Percentiles rank a stretch among this genome's conserved stretches.
Conservation (phyloP, 2,329 filamentous ascomycete species). For the Penicillium rolfsii region DNA sequence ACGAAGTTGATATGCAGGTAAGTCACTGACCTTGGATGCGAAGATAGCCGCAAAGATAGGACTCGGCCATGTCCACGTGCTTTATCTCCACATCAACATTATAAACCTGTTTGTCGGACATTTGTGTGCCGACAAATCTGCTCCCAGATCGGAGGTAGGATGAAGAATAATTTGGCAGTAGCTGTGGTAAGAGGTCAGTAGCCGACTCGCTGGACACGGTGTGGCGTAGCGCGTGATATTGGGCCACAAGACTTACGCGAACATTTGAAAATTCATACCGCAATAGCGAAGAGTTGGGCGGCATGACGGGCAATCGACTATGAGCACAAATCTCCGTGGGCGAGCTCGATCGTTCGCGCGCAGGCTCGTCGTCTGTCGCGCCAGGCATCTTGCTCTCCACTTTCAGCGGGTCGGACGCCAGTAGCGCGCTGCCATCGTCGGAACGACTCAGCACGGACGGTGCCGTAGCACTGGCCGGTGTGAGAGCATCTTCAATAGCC, state of each 20-base stretch:
- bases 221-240: conserved; percentile 6
- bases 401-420: conserved; percentile 32
- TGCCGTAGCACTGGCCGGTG: conserved; percentile 29
- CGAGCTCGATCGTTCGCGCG: conserved; percentile 38
- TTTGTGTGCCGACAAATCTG: conserved; percentile 86
- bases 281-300: conserved; percentile 50
- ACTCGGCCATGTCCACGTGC: conserved; percentile 91
- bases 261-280: conserved; percentile 60
- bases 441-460: conserved; percentile 34
- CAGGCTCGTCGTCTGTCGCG: conserved; percentile 38
- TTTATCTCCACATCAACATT: conserved; percentile 97
- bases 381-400: conserved; percentile 34
- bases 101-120: conserved; percentile 90
- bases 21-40: conserved; percentile 78
- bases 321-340: conserved; percentile 37
- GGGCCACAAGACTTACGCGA: conserved; percentile 50
- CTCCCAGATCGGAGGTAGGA: conserved; percentile 86
- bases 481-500: conserved; percentile 34
- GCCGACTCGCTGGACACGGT: conserved; percentile 25
- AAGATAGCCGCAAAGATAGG: conserved; percentile 91
- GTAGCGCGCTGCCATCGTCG: conserved; percentile 32
- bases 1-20: not conserved
- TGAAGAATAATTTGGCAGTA: conserved; percentile 77
- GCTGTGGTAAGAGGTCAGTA: conserved; percentile 50
- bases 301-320: conserved; percentile 35